Base-by-base conservation (phyloP, 2,329 filamentous ascomycete species). In the Chalaropsis ovoidea region DNA sequence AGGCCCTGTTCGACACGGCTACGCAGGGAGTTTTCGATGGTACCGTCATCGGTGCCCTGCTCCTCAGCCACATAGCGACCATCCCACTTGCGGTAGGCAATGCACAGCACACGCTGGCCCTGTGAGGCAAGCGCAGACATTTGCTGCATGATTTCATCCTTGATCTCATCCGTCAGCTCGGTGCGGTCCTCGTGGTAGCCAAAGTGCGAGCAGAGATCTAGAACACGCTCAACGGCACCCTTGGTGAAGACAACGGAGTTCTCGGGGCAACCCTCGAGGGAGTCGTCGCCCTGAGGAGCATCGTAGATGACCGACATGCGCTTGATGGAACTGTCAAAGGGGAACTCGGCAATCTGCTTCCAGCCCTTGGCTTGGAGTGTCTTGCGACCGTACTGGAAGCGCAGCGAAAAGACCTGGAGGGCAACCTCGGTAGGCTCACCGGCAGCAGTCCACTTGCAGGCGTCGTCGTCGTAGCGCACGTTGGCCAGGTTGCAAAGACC, bases 311-410 rank as follows among this genome's bases (percentile, higher is more conserved):
- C 87, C 8, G 86, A 88, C 88, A 91, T 91, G 70, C 86, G 85
- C 80, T 91, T 91, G 72, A 90, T 84, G 70, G 81, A 81, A 65
- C 86, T 89, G 73, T 91, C 87, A 71, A 91, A 92, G n/a, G 87
- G 87, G 68, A 88, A 89, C 71, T 91, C 88, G 63, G 84, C 81
- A 0, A 86, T 74, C 70, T 86, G 81, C 69, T 80, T 81, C 83
- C 85, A 86, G n/a, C 81, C 81, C 4, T 76, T 72, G 2, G 71
- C 74, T 66, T 81, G 79, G 1, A 84, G 74, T 0, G 73, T 71
- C 71, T 81, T 82, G 73, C 83, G 84, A 49, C 82, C 81, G 27
- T 77, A 77, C 58, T 80, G 77, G 72, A 90, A 89, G 47, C 88
- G 84, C 70, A 85, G 82, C 1, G 87, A 82, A 70, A 91, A 88